Percentiles rank a stretch among this genome's conserved stretches.
Evolutionary conservation across 2,329 filamentous ascomycete species (phyloP).

Genomic region (Capronia epimyces): DNA sequence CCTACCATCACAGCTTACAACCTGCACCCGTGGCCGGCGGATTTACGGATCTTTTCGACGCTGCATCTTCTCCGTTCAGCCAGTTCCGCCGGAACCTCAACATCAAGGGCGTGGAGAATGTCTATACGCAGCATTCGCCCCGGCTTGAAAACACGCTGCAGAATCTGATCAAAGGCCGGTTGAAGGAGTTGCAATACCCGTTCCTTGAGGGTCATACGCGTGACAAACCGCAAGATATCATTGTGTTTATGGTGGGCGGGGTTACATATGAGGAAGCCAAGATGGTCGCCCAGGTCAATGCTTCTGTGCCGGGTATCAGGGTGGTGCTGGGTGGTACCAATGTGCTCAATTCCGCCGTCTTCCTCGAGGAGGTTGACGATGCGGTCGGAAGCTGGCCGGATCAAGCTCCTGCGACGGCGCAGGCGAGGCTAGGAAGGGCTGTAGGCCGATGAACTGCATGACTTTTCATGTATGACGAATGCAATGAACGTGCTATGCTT

Average conservation of each 20-base stretch:
- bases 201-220: constrained; percentile 86
- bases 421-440: constrained; percentile 53
- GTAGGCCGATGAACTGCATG: constrained; percentile 19
- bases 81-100: constrained; percentile 67
- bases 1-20: constrained; percentile 82
- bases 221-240: constrained; percentile 94
- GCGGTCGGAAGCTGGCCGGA: constrained; percentile 83
- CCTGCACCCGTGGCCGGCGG: constrained; percentile 68
- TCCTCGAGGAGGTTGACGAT: constrained; percentile 87
- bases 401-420: constrained; percentile 53
- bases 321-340: constrained; percentile 85
- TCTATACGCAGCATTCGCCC: constrained; percentile 96
- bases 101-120: constrained; percentile 94
- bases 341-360: constrained; percentile 80
- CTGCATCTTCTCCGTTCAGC: constrained; percentile 75
- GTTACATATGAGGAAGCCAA: constrained; percentile 96
- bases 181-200: constrained; percentile 83
- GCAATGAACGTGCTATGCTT: too few relatives aligned
- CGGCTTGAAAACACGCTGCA: constrained; percentile 81
- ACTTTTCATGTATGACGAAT: not conserved
- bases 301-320: constrained; percentile 77
- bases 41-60: constrained; percentile 88
- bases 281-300: constrained; percentile 91
- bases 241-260: constrained; percentile 90
- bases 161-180: constrained; percentile 82